Evolutionary conservation across 2,329 filamentous ascomycete genomes (phyloP), one percentile per base, ranked within the genome.

Genomic region (Cytospora mali): DNA sequence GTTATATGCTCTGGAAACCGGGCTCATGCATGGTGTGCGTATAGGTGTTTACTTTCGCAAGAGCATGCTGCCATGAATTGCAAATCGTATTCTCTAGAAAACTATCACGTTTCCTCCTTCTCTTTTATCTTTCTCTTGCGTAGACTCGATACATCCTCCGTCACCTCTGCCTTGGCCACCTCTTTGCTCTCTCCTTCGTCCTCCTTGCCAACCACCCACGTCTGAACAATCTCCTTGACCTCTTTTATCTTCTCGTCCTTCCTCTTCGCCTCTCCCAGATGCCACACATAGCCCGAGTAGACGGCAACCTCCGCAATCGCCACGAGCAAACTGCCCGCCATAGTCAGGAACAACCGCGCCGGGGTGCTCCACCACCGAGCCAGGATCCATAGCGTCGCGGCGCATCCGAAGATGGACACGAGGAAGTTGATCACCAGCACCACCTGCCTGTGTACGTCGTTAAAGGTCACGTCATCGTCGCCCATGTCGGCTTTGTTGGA

Each of bases 351-450:
- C 64, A 95, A 72, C 28, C 91, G 79, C 50, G 86, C 82, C 0
- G 90, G 87, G 1, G 88, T 84, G 66, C 83, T 88, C 91, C 90
- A 94, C 82, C 90, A 91, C 56, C 87, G 81, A 1, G 89, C 89
- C 18, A 84, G 83, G n/a, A 93, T 81, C 91, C 91, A 95, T 35
- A 95, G 83, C 9, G 90, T 91, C 2, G 84, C 87, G 3, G 87
- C 89, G 56, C 90, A 90, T 51, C 93, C 91, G 3, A 94, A 79
- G 58, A 97, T 90, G 57, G 92, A 96, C 58, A 97, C 81, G 46
- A 97, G 78, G 56, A 98, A 92, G 74, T 98, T 99, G 70, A 96
- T 82, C 57, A 98, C 92, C 9, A 98, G 80, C 49, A 90, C 88
- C 62, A 95, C 78, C 71, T 95, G 92, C n/a, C 90, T 83, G 72